Conservation (phyloP, 1,284 basidiomycete genomes). For the Leccinum pallidistipes region DNA sequence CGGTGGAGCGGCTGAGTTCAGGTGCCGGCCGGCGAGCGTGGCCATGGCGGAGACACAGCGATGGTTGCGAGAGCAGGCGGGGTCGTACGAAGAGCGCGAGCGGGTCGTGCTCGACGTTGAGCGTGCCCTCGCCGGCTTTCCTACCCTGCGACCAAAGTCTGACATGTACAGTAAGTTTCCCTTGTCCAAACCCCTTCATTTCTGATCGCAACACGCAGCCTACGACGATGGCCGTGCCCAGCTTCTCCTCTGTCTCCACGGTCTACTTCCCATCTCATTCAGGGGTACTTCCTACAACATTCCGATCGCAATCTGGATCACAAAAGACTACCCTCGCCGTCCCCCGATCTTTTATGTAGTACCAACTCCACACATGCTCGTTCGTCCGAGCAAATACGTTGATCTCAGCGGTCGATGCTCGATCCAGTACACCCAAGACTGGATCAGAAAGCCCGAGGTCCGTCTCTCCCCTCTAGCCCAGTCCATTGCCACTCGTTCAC, state of each 20-base stretch:
- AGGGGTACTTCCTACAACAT: conserved; percentile 87
- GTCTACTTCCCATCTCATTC: conserved; percentile 87
- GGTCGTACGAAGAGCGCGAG: conserved; percentile 65
- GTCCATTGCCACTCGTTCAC: conserved; percentile 11
- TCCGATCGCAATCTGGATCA: conserved; percentile 88
- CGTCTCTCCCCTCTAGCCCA: conserved; percentile 29
- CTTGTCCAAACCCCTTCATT: neutral
- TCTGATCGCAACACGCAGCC: conserved; percentile 45
- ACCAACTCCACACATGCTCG: conserved; percentile 91
- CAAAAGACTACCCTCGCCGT: conserved; percentile 75
- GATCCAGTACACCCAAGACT: conserved; percentile 70
- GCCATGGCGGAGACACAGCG: conserved; percentile 42
- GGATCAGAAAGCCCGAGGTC: conserved; percentile 87
- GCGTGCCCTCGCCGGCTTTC: conserved; percentile 55
- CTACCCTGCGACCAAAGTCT: conserved; percentile 82
- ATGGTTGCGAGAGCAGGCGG: conserved; percentile 70
- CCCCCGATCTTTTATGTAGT: conserved; percentile 94
- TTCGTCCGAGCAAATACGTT: conserved; percentile 74
- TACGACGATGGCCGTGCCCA: conserved; percentile 95
- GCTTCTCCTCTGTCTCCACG: conserved; percentile 87
- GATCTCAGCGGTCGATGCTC: conserved; percentile 82
- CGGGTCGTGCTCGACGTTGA: conserved; percentile 65
- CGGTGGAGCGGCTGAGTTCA: neutral
- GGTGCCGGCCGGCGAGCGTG: neutral
- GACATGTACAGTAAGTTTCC: conserved; percentile 83